A percentile compares a stretch with the other conserved stretches of the same genome.
Evolutionary conservation across 2,329 filamentous ascomycete genomes (phyloP).

Genomic region (Hypoxylon sp.): DNA sequence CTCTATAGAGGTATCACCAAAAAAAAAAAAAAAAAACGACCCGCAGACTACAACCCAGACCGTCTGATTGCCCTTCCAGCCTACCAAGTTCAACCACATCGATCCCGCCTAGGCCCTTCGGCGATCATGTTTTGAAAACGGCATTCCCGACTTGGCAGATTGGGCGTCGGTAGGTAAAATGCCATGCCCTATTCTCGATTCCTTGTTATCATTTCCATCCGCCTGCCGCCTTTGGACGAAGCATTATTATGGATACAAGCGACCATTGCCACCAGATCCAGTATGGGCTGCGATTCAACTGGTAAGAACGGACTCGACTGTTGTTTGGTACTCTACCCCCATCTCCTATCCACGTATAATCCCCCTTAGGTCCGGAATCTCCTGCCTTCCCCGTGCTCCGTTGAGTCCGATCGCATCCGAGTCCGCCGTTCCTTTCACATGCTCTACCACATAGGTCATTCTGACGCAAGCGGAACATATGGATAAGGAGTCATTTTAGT

Average conservation of each 20-base stretch:
- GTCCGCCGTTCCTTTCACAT: neutral
- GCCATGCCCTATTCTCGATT: neutral
- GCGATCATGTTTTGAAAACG: slow-evolving; percentile 1
- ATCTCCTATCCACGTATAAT: too few species aligned
- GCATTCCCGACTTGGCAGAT: slow-evolving; percentile 3
- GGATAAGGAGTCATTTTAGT: neutral
- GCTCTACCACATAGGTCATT: neutral
- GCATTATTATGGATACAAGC: too few species aligned
- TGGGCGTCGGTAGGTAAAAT: neutral
- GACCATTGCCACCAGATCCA: too few species aligned
- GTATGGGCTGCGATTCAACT: too few species aligned
- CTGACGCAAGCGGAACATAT: neutral
- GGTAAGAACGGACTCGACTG: too few species aligned
- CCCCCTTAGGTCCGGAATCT: neutral
- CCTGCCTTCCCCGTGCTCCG: neutral
- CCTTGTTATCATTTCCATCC: neutral
- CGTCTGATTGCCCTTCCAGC: neutral
- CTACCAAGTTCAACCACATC: neutral
- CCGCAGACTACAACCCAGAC: neutral
- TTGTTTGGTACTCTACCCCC: too few species aligned
- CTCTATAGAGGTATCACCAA: too few species aligned
- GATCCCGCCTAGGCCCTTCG: neutral
- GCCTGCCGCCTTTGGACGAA: neutral
- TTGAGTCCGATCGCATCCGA: neutral
- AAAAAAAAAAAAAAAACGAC: too few species aligned